A percentile compares a stretch with the other conserved stretches of the same genome.
These are phyloP conservation scores for Zasmidium cellare DNA, from an alignment of 2,329 filamentous ascomycete genomes.

Conservation along the genomic window DNA sequence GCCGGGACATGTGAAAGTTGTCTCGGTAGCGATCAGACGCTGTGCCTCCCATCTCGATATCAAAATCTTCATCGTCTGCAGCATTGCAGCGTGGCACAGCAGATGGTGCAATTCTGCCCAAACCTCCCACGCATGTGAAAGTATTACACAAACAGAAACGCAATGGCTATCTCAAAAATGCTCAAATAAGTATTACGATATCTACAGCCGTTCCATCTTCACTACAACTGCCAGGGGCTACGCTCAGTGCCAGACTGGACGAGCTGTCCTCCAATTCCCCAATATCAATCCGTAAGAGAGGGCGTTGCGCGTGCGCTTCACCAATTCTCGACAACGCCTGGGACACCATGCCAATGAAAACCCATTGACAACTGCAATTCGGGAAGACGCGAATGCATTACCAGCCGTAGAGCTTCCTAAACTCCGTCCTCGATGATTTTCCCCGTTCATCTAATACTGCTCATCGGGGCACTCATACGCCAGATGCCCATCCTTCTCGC, in stretches of 20 bases:
- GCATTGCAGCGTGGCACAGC: background rate
- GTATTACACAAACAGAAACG: background rate
- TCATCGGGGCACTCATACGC: constrained; percentile 54
- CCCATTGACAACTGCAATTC: background rate
- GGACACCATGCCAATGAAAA: background rate
- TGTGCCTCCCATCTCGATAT: too few species aligned
- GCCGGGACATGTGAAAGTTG: background rate
- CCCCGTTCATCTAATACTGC: constrained; percentile 36
- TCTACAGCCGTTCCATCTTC: constrained; percentile 1
- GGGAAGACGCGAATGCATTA: too few species aligned
- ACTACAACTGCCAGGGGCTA: background rate
- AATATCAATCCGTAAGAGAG: background rate
- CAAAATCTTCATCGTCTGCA: background rate
- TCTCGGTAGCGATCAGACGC: background rate
- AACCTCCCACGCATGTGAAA: background rate
- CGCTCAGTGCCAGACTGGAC: background rate
- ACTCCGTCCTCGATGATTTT: background rate
- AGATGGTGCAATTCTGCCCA: background rate
- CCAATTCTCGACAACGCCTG: background rate
- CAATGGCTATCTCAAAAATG: background rate
- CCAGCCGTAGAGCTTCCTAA: background rate
- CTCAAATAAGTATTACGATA: background rate
- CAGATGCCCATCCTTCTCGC: constrained; percentile 93
- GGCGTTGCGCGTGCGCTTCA: background rate
- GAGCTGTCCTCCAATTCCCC: background rate